Evolutionary conservation across 768 basidiomycete genomes (phyloP).

Genomic region (Auricularia auricula-judae): DNA sequence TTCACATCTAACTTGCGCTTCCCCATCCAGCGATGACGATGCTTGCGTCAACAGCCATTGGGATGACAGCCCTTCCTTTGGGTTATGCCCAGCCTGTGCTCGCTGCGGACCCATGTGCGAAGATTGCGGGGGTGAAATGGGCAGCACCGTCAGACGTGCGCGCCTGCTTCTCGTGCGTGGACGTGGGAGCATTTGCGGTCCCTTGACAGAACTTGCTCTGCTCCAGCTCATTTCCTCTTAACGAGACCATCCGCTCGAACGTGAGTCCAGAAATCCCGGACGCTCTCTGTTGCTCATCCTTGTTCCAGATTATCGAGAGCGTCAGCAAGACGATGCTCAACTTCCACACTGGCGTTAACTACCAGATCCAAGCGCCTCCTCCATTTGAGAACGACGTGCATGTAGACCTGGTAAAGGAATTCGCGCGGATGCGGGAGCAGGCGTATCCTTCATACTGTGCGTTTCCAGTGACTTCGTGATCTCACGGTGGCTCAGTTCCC

Average conservation of each 20-base stretch:
- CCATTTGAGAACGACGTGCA: slow-evolving; percentile 47
- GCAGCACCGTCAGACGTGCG: slow-evolving; percentile 39
- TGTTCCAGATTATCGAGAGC: slow-evolving; percentile 40
- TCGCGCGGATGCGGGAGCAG: slow-evolving; percentile 34
- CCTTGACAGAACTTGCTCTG: neutral
- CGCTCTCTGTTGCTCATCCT: neutral
- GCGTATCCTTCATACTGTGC: slow-evolving; percentile 41
- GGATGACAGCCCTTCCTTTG: neutral
- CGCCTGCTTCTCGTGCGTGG: slow-evolving; percentile 30
- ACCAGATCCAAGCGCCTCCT: slow-evolving; percentile 41
- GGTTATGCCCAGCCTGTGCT: neutral
- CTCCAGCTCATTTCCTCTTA: slow-evolving; percentile 30
- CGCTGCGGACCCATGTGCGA: slow-evolving; percentile 35
- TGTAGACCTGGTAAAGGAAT: slow-evolving; percentile 40
- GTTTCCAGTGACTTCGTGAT: slow-evolving; percentile 13
- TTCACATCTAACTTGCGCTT: too few species aligned
- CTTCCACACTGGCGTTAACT: slow-evolving; percentile 54
- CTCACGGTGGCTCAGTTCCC: neutral
- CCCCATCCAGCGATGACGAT: too few species aligned
- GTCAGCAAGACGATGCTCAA: slow-evolving; percentile 40
- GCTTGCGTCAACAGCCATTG: too few species aligned
- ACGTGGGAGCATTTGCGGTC: neutral
- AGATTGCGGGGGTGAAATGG: slow-evolving; percentile 45
- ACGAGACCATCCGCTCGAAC: slow-evolving; percentile 37
- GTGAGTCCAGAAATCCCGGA: slow-evolving; percentile 22